Evolutionary conservation across 2,329 filamentous ascomycete genomes (phyloP), one percentile per base, ranked within the genome.

Genomic region (Colletotrichum sp.): DNA sequence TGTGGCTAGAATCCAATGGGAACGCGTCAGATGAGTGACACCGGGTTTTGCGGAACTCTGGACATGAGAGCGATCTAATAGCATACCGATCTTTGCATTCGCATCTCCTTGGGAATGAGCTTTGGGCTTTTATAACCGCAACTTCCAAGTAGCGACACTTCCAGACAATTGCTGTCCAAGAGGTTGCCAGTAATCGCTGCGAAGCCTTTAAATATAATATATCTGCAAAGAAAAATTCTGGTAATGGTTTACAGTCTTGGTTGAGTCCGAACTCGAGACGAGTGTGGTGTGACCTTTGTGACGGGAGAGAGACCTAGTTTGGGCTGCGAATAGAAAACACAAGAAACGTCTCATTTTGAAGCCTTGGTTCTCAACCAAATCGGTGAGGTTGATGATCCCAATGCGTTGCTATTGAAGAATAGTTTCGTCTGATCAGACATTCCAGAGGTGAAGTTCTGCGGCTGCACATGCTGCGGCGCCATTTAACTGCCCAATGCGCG

Each of bases 381-480:
- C 26, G 26, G 26, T 6, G 26, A 26, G 6, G 26, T 26, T 6
- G 26, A 26, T 26, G n/a, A n/a, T n/a, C n/a, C 26, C 26, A 26
- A 26, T 26, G 6, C 26, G 6, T 26, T 26, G 6, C 39, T n/a
- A 6, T 49, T 12, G 39, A n/a, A 49, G 18, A 49, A n/a, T 12
- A n/a, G 39, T 12, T 1, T 44, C 1, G 18, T n/a, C 18, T n/a
- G 9, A 12, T 12, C 0, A n/a, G 39, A n/a, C 5, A 49, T 49
- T 49, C 0, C 0, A 6, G 18, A 12, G 18, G 18, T 0, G 9
- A 1, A n/a, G 0, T 12, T 4, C 39, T 49, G 9, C 18, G 39
- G 39, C 39, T 49, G 39, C 39, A 12, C 39, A 49, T 49, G 39
- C 9, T n/a, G 9, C 18, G 18, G 2, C 18, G 18, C 39, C 3